Evolutionary conservation across 2,329 filamentous ascomycete genomes (phyloP), one percentile per base, ranked within the genome.

Genomic region (Ceratocystis diversiconidia): DNA sequence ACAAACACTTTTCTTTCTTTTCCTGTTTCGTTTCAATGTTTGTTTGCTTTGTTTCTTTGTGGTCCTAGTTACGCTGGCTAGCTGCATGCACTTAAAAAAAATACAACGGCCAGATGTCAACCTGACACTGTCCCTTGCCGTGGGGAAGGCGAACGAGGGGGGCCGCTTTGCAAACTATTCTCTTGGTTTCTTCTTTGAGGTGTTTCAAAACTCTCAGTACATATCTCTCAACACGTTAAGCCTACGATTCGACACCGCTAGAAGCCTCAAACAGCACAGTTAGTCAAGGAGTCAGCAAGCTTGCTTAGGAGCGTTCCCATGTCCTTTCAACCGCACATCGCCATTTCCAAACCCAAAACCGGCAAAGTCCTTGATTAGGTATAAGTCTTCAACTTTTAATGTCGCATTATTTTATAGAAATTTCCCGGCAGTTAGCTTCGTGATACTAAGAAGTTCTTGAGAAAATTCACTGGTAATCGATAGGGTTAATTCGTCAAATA

Each of bases 1-100:
- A 17, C 22, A 57, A 17, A 28, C 25, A 25, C 12, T 22, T 36
- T 32, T 62, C 28, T 50, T 62, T 30, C n/a, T 30, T 44, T 43
- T 19, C 61, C 25, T 62, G 61, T 62, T 62, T 62, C 61, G 61
- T 62, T 62, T 62, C 60, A 62, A 62, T 62, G 4, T 46, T 59
- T 36, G 28, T 36, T 32, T 32, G 12, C 52, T 32, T 41, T 59
- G 52, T 59, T 59, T 59, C 52, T 32, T 36, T 57, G 28, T 59
- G 25, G 52, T 59, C 52, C n/a, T 59, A 17, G n/a, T n/a, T 36
- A 7, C 36, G 36, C 36, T 41, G 36, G 36, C 36, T 41, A 41
- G 36, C 52, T 59, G 52, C 52, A 59, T 32, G 28, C 52, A 59
- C 52, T 59, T 59, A 7, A 59, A 59, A 57, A 28, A 17, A 22